Conservation (phyloP, 2,329 filamentous ascomycete genomes). For the Diaporthe sp. region DNA sequence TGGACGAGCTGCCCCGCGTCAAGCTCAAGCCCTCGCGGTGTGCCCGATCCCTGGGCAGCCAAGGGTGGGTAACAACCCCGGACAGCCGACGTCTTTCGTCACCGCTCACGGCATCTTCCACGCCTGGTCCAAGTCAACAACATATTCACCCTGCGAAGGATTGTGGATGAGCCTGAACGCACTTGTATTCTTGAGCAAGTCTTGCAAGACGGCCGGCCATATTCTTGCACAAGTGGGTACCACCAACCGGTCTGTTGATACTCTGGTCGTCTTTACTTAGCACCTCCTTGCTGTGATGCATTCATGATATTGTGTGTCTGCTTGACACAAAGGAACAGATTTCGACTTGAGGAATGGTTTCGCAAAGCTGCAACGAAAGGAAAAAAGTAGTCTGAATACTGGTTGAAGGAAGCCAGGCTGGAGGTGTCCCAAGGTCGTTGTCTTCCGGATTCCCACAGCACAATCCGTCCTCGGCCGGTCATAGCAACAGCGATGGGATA, state of each 20-base stretch:
- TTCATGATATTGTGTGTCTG: not conserved
- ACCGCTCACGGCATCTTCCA: conserved; percentile 22
- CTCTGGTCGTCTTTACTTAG: not conserved
- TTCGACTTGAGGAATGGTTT: not conserved
- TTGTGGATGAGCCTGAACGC: not conserved
- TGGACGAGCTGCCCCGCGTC: conserved; percentile 24
- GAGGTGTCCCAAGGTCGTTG: no score
- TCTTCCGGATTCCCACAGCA: no score
- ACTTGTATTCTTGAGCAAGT: not conserved
- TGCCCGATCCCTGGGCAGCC: not conserved
- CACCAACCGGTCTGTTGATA: not conserved
- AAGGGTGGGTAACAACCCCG: not conserved
- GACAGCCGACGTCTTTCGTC: not conserved
- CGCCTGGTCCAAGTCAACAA: not conserved
- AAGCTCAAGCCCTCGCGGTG: conserved; percentile 7
- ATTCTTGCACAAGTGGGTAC: not conserved
- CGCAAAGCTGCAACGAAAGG: not conserved
- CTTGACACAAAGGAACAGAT: not conserved
- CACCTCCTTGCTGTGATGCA: not conserved
- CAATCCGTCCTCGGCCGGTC: no score
- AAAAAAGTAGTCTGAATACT: not conserved
- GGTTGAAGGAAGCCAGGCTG: no score
- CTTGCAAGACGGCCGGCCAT: not conserved
- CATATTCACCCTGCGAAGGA: not conserved
- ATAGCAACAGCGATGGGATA: no score